Percentiles rank a stretch among this genome's conserved stretches.
phyloP scores from a whole-genome alignment of 2,329 filamentous ascomycete species.

The Paramyrothecium sp. region DNA sequence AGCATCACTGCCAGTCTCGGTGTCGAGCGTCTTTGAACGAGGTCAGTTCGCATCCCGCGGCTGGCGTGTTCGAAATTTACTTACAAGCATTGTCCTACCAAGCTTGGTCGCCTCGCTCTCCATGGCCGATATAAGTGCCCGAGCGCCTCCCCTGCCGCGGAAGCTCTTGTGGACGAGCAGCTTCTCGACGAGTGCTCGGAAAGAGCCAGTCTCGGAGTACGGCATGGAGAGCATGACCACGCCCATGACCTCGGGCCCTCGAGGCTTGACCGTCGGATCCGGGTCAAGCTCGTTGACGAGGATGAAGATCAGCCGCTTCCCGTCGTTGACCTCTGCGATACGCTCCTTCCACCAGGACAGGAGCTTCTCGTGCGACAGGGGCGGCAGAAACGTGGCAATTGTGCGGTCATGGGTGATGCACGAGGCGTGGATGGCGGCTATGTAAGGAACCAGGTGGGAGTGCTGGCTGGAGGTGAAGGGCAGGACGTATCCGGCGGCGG shows the following conservation, averaged over 20 bases:
- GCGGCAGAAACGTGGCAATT: constrained; percentile 59
- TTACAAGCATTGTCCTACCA: constrained; percentile 52
- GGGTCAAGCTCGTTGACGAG: constrained; percentile 38
- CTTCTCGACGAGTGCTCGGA: constrained; percentile 55
- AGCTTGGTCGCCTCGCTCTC: constrained; percentile 50
- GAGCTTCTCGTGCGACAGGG: constrained; percentile 54
- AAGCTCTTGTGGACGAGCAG: constrained; percentile 53
- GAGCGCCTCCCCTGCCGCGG: constrained; percentile 50
- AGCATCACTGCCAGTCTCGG: constrained; percentile 49
- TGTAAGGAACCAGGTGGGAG: constrained; percentile 50
- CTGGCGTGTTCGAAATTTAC: constrained; percentile 19
- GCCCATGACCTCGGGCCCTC: constrained; percentile 49
- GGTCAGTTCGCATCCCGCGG: background rate
- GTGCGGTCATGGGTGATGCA: constrained; percentile 59
- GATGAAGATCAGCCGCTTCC: constrained; percentile 51
- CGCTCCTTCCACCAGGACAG: constrained; percentile 55
- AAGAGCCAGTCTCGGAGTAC: constrained; percentile 52
- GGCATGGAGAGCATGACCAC: constrained; percentile 54
- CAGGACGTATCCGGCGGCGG: constrained; percentile 32
- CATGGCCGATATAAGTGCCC: constrained; percentile 48
- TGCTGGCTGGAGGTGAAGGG: constrained; percentile 45
- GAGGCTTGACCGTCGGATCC: constrained; percentile 29
- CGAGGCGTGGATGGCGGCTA: constrained; percentile 56
- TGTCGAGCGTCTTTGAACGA: constrained; percentile 46
- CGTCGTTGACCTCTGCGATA: constrained; percentile 44